Percentiles rank a stretch among this genome's conserved stretches.
Conservation (phyloP, 495 filamentous ascomycete species). For the Hyaloscypha variabilis region DNA sequence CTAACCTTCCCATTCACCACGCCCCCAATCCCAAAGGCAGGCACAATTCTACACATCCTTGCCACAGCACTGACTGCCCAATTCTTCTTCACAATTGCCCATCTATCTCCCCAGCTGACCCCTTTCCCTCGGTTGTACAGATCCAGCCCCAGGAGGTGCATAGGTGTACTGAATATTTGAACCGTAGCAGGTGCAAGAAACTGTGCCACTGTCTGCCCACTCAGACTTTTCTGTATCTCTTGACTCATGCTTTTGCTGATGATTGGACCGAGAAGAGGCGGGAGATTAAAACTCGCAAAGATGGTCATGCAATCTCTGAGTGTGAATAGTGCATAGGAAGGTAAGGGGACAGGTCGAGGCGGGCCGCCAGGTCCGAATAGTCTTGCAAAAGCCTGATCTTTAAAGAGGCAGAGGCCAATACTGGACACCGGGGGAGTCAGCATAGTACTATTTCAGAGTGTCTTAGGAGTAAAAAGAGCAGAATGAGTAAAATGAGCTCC, state of each 20-base stretch:
- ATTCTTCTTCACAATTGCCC: constrained; percentile 67
- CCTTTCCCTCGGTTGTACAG: constrained; percentile 73
- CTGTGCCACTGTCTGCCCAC: constrained; percentile 67
- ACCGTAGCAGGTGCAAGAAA: constrained; percentile 79
- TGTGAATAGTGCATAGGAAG: constrained; percentile 80
- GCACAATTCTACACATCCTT: constrained; percentile 87
- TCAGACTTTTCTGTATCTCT: constrained; percentile 40
- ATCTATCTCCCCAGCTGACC: constrained; percentile 59
- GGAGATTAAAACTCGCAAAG: constrained; percentile 92
- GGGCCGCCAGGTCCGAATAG: constrained; percentile 69
- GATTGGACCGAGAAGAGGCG: constrained; percentile 72
- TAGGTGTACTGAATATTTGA: constrained; percentile 80
- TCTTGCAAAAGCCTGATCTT: constrained; percentile 83
- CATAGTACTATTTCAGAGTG: too few species aligned
- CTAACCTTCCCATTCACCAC: constrained; percentile 83
- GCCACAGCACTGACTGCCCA: constrained; percentile 78
- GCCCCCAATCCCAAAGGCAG: constrained; percentile 91
- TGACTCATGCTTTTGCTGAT: constrained; percentile 56
- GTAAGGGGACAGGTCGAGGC: constrained; percentile 56
- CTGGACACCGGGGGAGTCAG: too few species aligned
- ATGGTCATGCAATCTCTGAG: constrained; percentile 87
- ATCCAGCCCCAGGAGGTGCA: constrained; percentile 89
- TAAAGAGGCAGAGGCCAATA: constrained; percentile 89
- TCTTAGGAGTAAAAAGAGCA: too few species aligned
- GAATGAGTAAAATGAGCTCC: too few species aligned